phyloP scores from a whole-genome alignment of 2,329 filamentous ascomycete genomes.

The Pseudogymnoascus sp. region DNA sequence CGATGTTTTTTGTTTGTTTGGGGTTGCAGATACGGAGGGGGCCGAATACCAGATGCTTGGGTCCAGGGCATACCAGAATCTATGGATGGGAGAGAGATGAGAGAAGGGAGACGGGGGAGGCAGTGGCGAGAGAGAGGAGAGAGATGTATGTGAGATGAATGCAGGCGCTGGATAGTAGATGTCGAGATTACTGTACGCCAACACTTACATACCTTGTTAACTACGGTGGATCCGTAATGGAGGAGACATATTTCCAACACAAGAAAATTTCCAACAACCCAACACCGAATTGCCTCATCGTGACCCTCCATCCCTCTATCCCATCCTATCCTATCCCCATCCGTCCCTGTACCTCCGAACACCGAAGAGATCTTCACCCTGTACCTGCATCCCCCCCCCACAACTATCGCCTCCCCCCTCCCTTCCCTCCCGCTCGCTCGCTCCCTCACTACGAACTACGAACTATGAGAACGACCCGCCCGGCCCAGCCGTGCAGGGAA shows the following conservation, averaged over 20 bases:
- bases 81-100: background rate
- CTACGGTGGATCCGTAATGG: background rate
- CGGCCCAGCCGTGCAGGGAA: background rate
- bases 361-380: background rate
- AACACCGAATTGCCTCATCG: background rate
- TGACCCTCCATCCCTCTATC: background rate
- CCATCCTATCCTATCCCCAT: background rate
- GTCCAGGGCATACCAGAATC: conserved; percentile 1
- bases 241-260: background rate
- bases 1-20: background rate
- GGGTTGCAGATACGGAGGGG: background rate
- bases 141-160: background rate
- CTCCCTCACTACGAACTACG: too few species aligned
- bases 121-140: background rate
- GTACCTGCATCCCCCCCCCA: background rate
- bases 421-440: background rate
- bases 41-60: background rate
- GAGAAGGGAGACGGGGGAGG: background rate
- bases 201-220: background rate
- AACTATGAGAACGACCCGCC: too few species aligned
- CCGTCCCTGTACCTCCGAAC: background rate
- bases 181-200: background rate
- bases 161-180: conserved; percentile 1
- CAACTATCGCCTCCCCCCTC: background rate
- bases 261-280: background rate